Evolutionary conservation across 2,329 filamentous ascomycete species (phyloP), one percentile per base, ranked within the genome.

Genomic region (Chaetoscypha palmicola): DNA sequence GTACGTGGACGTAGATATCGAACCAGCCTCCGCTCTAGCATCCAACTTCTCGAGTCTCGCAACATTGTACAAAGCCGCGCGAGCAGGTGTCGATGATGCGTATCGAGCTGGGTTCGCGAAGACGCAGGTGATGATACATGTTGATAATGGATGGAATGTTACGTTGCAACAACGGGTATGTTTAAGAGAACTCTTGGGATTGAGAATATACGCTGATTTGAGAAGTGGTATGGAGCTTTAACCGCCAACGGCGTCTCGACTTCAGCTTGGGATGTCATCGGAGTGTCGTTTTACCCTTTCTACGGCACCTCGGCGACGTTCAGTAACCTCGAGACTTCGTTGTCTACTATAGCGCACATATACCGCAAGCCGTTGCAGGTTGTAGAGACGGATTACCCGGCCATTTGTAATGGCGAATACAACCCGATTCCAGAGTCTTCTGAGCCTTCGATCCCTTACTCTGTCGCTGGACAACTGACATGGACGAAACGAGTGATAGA

Each of bases 91-190:
- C 52, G 81, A 79, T 53, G 79, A 83, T 57, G 81, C 77, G 3
- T 65, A 65, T 3, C 61, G 81, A 26, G 52, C 19, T 0, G 64
- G 63, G 4, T 51, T 54, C 8, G 62, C 59, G 26, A 73, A 74
- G 51, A 79, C 81, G 1, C 74, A 80, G 58, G 81, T 86, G 58
- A 79, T 87, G 77, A 75, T 87, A 32, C 83, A 87, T 57, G 71
- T 86, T 2, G 82, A 86, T 58, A 79, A 84, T 58, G 82, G 83
- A 10, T 88, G 81, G 80, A 73, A 83, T 50, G 79, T 76, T 72
- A 69, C 66, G 2, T 72, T 75, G 2, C 81, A 86, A 59, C 66
- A 81, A 48, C 48, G 57, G 2, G 26, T 41, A 16, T 3, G 19
- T 16, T 23, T n/a, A n/a, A n/a, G n/a, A n/a, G n/a, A n/a, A n/a